A percentile compares a stretch with the other conserved stretches of the same genome.
Evolutionary conservation across 2,329 filamentous ascomycete genomes (phyloP).

Genomic region (Aspergillus ustus): DNA sequence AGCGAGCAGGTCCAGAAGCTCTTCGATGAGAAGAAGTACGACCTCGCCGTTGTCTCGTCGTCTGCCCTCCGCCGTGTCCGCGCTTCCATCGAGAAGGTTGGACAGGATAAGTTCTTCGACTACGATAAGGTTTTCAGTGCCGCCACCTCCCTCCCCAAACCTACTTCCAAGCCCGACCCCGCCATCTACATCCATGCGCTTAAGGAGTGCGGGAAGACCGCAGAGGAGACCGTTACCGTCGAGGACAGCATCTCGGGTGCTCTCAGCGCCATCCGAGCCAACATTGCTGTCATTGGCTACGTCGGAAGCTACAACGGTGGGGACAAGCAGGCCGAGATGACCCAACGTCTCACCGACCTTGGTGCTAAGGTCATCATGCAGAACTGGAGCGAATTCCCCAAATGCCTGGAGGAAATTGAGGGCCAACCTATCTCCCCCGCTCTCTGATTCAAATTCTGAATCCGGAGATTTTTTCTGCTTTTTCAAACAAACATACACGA

Average conservation of each 20-base stretch:
- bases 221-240: conserved; percentile 75
- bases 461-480: conserved; percentile 3
- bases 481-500: conserved; percentile 26
- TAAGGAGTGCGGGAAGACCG: conserved; percentile 71
- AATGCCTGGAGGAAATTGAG: conserved; percentile 50
- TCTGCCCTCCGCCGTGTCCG: conserved; percentile 77
- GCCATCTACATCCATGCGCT: conserved; percentile 83
- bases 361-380: conserved; percentile 67
- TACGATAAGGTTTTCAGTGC: conserved; percentile 78
- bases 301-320: conserved; percentile 73
- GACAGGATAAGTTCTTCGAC: conserved; percentile 80
- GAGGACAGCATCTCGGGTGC: conserved; percentile 90
- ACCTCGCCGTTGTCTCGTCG: conserved; percentile 78
- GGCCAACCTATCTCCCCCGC: neutral
- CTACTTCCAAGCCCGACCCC: conserved; percentile 90
- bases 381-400: conserved; percentile 52
- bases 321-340: conserved; percentile 68
- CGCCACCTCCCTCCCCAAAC: conserved; percentile 74
- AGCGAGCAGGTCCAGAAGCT: conserved; percentile 71
- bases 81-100: conserved; percentile 78
- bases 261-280: conserved; percentile 74
- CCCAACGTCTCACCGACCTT: conserved; percentile 61
- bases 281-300: conserved; percentile 82
- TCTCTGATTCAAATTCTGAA: neutral
- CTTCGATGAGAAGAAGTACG: conserved; percentile 65